Evolutionary conservation across 257 asterid species (phyloP).

Genomic region (Eustoma russellianum): DNA sequence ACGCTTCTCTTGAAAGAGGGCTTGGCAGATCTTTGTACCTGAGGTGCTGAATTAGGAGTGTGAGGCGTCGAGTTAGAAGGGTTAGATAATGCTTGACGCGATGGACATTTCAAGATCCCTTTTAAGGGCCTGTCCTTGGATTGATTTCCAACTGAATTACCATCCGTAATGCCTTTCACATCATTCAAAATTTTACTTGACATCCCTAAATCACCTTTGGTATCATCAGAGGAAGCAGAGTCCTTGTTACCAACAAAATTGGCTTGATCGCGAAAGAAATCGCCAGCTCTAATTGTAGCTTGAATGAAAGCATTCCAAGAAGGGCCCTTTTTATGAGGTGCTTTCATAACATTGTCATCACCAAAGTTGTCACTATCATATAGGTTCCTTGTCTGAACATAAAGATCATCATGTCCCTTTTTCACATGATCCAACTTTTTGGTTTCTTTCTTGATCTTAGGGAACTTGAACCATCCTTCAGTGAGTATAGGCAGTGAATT

Average conservation of each 20-base stretch:
- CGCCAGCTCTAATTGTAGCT: neutral
- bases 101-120: slow-evolving; percentile 55
- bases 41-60: slow-evolving; percentile 12
- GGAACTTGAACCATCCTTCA: slow-evolving; percentile 56
- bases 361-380: neutral
- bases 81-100: slow-evolving; percentile 9
- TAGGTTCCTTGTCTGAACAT: slow-evolving; percentile 9
- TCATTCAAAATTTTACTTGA: slow-evolving; percentile 4
- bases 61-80: slow-evolving; percentile 4
- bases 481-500: slow-evolving; percentile 36
- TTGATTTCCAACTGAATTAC: slow-evolving; percentile 11
- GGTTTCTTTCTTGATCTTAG: slow-evolving; percentile 29
- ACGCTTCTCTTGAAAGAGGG: slow-evolving; percentile 73
- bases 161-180: neutral
- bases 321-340: neutral
- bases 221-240: slow-evolving; percentile 1
- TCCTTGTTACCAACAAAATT: slow-evolving; percentile 3
- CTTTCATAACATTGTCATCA: neutral
- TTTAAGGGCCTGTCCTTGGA: slow-evolving; percentile 30
- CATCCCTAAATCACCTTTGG: slow-evolving; percentile 14
- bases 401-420: slow-evolving; percentile 5
- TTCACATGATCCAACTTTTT: neutral
- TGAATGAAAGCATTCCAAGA: slow-evolving; percentile 13
- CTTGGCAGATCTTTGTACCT: slow-evolving; percentile 21
- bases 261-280: neutral